phyloP scores from a whole-genome alignment of 2,329 filamentous ascomycete species.

The Emergomyces orientalis region DNA sequence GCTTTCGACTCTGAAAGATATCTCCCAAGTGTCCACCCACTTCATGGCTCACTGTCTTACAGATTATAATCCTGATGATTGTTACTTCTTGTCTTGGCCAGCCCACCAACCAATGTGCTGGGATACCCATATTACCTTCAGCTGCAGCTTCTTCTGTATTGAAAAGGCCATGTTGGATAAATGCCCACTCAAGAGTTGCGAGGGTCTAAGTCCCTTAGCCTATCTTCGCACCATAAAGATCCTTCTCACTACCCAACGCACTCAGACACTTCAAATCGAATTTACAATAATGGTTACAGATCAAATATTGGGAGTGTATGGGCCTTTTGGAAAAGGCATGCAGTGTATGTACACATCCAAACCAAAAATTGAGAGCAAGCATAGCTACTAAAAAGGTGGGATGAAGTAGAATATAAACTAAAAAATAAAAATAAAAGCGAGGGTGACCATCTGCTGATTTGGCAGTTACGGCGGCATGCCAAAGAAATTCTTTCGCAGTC shows the following conservation, averaged over 20 bases:
- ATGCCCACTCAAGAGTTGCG: background rate
- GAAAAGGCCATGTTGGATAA: background rate
- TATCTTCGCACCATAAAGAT: background rate
- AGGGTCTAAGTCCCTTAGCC: no score
- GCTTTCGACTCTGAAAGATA: background rate
- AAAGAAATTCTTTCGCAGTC: no score
- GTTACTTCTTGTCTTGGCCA: background rate
- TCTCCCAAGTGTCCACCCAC: background rate
- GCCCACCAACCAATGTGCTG: background rate
- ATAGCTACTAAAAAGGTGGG: background rate
- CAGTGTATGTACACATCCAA: background rate
- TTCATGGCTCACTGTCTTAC: background rate
- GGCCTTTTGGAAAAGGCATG: background rate
- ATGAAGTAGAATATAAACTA: no score
- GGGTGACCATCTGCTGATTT: background rate
- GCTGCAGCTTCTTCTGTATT: background rate
- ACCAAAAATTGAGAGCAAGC: background rate
- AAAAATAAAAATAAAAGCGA: background rate
- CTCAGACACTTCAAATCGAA: background rate
- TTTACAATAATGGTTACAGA: background rate
- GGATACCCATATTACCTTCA: background rate
- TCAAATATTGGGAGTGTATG: background rate
- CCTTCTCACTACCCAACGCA: no score
- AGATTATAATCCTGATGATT: no score
- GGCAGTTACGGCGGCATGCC: background rate